These are phyloP conservation scores for Mortierella sp. DNA, from an alignment of 371 early-diverging fungal genomes.

Conservation along the genomic window DNA sequence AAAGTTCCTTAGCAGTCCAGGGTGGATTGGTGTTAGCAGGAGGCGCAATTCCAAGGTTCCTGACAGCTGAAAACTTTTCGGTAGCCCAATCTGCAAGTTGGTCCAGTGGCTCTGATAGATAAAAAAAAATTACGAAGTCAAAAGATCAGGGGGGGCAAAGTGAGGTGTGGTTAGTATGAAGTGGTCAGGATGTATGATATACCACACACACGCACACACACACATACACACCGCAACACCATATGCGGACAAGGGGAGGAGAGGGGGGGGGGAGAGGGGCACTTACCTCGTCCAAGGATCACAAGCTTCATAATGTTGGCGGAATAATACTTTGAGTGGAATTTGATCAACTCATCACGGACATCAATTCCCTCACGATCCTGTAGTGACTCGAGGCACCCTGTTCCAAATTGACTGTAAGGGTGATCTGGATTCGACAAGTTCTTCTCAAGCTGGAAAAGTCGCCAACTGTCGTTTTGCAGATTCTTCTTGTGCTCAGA, in stretches of 20 bases:
- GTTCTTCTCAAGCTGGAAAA: constrained; percentile 86
- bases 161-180: background rate
- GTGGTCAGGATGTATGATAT: background rate
- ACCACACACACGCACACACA: no score
- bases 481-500: constrained; percentile 95
- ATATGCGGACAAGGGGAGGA: no score
- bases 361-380: constrained; percentile 82
- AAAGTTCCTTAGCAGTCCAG: constrained; percentile 76
- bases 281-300: constrained; percentile 83
- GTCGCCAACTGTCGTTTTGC: constrained; percentile 87
- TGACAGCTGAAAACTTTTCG: constrained; percentile 78
- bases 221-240: no score
- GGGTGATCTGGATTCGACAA: constrained; percentile 86
- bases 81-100: constrained; percentile 84
- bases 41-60: constrained; percentile 77
- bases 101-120: constrained; percentile 80
- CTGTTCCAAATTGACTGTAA: constrained; percentile 88
- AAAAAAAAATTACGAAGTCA: constrained; percentile 5
- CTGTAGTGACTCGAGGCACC: constrained; percentile 84
- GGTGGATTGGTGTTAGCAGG: constrained; percentile 81
- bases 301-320: constrained; percentile 96
- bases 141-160: no score
- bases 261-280: no score
- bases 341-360: constrained; percentile 86
- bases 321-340: constrained; percentile 90